Evolutionary conservation across 2,329 filamentous ascomycete genomes (phyloP), one percentile per base, ranked within the genome.

Genomic region (Epichloe coenophiala): DNA sequence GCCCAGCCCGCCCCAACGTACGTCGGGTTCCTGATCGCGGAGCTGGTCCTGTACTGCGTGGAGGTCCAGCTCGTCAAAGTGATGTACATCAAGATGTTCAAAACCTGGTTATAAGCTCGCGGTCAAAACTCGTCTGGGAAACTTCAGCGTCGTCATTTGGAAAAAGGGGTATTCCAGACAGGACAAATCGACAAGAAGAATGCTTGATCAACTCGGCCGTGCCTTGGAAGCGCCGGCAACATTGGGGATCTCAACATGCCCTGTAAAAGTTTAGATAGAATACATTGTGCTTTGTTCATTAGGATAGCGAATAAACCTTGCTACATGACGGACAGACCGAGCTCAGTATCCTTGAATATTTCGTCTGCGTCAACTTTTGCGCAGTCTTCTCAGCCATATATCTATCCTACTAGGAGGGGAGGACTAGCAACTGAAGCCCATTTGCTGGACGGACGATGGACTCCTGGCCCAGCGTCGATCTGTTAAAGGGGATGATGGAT

Each of bases 1-100:
- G 56, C 49, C 15, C 55, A 49, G 33, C 60, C 60, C 3, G 54
- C 54, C 4, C 35, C 49, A 5, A 47, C 55, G 4, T 61, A 51
- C 15, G 50, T 59, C n/a, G 60, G 60, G 2, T 56, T 61, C 37
- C 50, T 61, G 50, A 51, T 54, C 5, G 59, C 57, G 5, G 55
- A 59, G 46, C 53, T 61, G 31, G 6, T 58, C 8, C 51, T 58
- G 21, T 61, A 61, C 53, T 57, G 55, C 27, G 4, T 59, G 7
- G 58, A 61, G 49, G 60, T 61, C 5, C 60, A 61, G 50, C 19
- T 58, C 3, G 60, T 61, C 48, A 61, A 61, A 54, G 59, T 60
- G 54, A 49, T 58, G 21, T 61, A 61, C 51, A 49, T 58, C 15
- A 52, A 52, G 38, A 42, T 60, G 23, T 61, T 61, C 51, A 58